Conservation (phyloP, 148 eudicot genomes). For the Drosera capensis region DNA sequence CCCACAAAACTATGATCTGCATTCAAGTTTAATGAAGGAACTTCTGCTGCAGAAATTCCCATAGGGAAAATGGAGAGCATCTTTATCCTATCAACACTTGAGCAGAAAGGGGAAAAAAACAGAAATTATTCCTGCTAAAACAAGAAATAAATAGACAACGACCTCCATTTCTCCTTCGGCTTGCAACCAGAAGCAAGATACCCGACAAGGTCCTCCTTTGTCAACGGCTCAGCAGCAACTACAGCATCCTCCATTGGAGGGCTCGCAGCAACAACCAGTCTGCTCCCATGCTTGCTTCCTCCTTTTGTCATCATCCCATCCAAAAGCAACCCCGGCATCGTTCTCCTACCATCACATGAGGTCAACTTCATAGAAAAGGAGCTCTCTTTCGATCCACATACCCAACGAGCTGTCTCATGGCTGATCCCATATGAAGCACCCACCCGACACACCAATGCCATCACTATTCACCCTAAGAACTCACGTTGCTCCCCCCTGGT, state of each 20-base stretch:
- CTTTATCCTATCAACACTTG: neutral
- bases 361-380: constrained; percentile 11
- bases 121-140: neutral
- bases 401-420: constrained; percentile 23
- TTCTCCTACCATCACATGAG: constrained; percentile 19
- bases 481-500: too few species aligned
- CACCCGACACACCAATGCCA: constrained; percentile 51
- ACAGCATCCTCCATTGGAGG: constrained; percentile 81
- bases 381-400: constrained; percentile 21
- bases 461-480: constrained; percentile 4
- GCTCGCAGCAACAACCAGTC: constrained; percentile 63
- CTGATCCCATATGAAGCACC: constrained; percentile 36
- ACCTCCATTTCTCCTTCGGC: constrained; percentile 98
- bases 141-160: neutral
- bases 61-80: neutral
- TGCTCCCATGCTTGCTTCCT: constrained; percentile 22
- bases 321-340: constrained; percentile 14
- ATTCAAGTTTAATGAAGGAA: too few species aligned
- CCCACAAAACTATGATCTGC: too few species aligned
- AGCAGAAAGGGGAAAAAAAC: neutral
- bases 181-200: constrained; percentile 97
- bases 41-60: too few species aligned
- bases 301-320: constrained; percentile 9
- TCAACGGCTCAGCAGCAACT: constrained; percentile 69
- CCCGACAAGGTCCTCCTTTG: constrained; percentile 75